These are phyloP conservation scores for Diplodia mutila DNA, from an alignment of 2,329 filamentous ascomycete genomes.

Conservation along the genomic window DNA sequence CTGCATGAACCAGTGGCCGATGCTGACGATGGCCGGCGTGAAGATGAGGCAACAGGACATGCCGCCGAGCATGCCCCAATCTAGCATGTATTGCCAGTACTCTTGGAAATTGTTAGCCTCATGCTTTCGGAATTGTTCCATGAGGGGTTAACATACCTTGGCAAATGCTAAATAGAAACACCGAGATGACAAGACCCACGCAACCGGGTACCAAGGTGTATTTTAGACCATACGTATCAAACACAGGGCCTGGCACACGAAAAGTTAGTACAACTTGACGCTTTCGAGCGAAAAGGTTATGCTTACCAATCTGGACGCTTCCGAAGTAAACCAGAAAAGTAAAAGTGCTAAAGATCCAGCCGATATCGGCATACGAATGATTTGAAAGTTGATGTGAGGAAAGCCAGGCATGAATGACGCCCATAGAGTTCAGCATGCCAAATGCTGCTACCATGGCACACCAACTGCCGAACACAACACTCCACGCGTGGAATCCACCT, in stretches of 20 bases:
- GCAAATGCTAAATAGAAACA: constrained; percentile 39
- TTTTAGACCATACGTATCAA: constrained; percentile 42
- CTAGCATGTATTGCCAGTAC: constrained; percentile 50
- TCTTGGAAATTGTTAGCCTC: constrained; percentile 28
- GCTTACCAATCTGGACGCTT: constrained; percentile 37
- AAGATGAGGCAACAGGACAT: constrained; percentile 44
- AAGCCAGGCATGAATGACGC: constrained; percentile 46
- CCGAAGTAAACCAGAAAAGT: constrained; percentile 46
- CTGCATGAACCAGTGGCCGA: constrained; percentile 47
- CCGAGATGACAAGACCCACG: constrained; percentile 35
- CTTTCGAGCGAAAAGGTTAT: not conserved
- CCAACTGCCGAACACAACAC: constrained; percentile 49
- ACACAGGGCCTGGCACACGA: constrained; percentile 38
- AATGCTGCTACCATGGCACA: constrained; percentile 47
- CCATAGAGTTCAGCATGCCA: constrained; percentile 47
- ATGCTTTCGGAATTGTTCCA: not conserved
- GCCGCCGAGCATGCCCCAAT: constrained; percentile 46
- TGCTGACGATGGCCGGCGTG: constrained; percentile 40
- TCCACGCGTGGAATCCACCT: constrained; percentile 48
- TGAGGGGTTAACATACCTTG: constrained; percentile 27
- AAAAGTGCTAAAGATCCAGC: constrained; percentile 49
- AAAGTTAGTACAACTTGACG: not conserved
- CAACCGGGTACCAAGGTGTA: constrained; percentile 38
- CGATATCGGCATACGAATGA: constrained; percentile 42
- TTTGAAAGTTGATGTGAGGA: constrained; percentile 41